Evolutionary conservation across 495 filamentous ascomycete species (phyloP).

Genomic region (Xylaria flabelliformis): DNA sequence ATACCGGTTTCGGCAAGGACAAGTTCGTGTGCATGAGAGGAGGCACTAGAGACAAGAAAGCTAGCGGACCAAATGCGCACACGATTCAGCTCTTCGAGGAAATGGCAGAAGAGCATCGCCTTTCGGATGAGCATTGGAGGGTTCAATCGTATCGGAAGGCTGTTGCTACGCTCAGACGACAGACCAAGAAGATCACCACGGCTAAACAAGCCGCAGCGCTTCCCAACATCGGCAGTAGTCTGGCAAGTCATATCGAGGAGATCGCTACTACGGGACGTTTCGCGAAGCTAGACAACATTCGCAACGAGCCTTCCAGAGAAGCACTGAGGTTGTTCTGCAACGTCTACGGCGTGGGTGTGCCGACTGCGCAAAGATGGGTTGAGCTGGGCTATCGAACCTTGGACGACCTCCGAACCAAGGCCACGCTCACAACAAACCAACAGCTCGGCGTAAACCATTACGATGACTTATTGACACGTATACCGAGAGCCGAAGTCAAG

Average conservation of each 20-base stretch:
- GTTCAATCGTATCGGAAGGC: conserved; percentile 79
- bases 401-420: conserved; percentile 70
- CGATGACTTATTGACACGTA: conserved; percentile 81
- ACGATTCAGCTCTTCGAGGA: conserved; percentile 82
- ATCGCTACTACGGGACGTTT: conserved; percentile 79
- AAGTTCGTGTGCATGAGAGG: conserved; percentile 53
- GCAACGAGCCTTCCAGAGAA: conserved; percentile 66
- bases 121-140: conserved; percentile 81
- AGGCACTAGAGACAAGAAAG: conserved; percentile 42
- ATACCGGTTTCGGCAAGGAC: conserved; percentile 36
- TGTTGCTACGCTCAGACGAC: conserved; percentile 72
- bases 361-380: conserved; percentile 78
- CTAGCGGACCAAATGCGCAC: conserved; percentile 65
- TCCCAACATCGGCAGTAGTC: conserved; percentile 72
- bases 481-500: conserved; percentile 79
- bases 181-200: conserved; percentile 68
- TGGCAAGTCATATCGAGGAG: conserved; percentile 92
- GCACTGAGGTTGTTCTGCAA: conserved; percentile 72
- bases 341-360: conserved; percentile 80
- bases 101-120: conserved; percentile 83
- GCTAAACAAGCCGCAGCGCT: conserved; percentile 71
- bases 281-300: conserved; percentile 71
- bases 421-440: conserved; percentile 74
- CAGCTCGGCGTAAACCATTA: conserved; percentile 80
- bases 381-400: conserved; percentile 76